Percentiles rank a stretch among this genome's conserved stretches.
These are phyloP conservation scores for Tilletia caries DNA, from an alignment of 1,284 basidiomycete genomes.

Conservation along the genomic window DNA sequence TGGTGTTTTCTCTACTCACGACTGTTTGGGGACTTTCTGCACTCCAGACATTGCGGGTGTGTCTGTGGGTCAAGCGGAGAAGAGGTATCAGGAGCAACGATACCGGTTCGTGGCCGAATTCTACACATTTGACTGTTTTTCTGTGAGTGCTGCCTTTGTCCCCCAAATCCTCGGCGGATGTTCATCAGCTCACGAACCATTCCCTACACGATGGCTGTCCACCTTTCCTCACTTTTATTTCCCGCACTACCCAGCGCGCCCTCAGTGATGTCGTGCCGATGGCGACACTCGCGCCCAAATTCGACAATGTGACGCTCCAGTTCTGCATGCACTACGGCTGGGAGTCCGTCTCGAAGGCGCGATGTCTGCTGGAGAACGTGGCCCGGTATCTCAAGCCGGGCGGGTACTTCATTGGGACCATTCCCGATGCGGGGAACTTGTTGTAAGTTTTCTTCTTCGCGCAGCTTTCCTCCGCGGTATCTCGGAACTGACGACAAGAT, in stretches of 20 bases:
- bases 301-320: slow-evolving; percentile 95
- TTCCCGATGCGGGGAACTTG: slow-evolving; percentile 72
- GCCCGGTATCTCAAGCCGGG: slow-evolving; percentile 73
- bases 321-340: slow-evolving; percentile 99
- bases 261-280: slow-evolving; percentile 69
- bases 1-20: background rate
- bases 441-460: slow-evolving; percentile 59
- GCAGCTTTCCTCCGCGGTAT: too few relatives aligned
- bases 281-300: slow-evolving; percentile 62
- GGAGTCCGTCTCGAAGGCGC: slow-evolving; percentile 76
- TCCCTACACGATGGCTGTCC: background rate
- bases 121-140: slow-evolving; percentile 83
- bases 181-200: background rate
- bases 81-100: slow-evolving; percentile 63
- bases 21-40: background rate
- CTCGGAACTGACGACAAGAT: too few relatives aligned
- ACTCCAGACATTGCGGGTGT: slow-evolving; percentile 78
- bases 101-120: slow-evolving; percentile 71
- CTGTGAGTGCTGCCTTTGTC: slow-evolving; percentile 55
- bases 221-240: too few relatives aligned
- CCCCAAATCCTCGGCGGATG: slow-evolving; percentile 7
- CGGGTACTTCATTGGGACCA: slow-evolving; percentile 88
- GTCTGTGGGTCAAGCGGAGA: slow-evolving; percentile 82
- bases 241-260: too few relatives aligned
- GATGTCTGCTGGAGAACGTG: slow-evolving; percentile 91